Percentiles rank a stretch among this genome's conserved stretches.
Evolutionary conservation across 306 rosid genomes (phyloP).

Genomic region (Echinosophora koreensis): DNA sequence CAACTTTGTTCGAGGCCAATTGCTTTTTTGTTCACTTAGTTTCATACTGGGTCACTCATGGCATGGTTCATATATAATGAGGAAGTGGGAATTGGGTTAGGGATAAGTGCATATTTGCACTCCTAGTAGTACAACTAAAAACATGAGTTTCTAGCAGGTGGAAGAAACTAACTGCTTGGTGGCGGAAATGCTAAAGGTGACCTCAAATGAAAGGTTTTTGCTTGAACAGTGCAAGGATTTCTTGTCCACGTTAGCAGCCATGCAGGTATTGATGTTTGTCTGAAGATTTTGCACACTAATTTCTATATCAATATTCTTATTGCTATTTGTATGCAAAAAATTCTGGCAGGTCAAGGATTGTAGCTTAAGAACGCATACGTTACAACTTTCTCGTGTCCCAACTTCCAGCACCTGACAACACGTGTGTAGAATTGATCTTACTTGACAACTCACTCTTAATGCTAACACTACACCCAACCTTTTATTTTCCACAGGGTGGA

Average conservation of each 20-base stretch:
- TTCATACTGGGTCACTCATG: conserved; percentile 28
- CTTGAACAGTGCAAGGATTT: conserved; percentile 86
- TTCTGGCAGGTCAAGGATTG: conserved; percentile 78
- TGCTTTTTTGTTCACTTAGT: conserved; percentile 19
- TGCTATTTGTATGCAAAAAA: background rate
- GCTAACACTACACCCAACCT: conserved; percentile 85
- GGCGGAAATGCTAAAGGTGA: conserved; percentile 81
- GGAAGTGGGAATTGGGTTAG: conserved; percentile 30
- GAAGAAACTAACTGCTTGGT: conserved; percentile 84
- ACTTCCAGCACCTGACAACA: conserved; percentile 75
- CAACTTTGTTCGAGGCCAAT: conserved; percentile 17
- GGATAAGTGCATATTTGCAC: conserved; percentile 34
- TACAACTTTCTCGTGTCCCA: conserved; percentile 72
- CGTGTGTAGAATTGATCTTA: conserved; percentile 83
- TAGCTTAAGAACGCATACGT: conserved; percentile 83
- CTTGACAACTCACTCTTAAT: conserved; percentile 75
- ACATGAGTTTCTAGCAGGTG: conserved; percentile 60
- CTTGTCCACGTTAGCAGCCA: conserved; percentile 76
- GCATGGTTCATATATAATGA: background rate
- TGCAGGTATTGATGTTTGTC: conserved; percentile 65
- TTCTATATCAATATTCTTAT: conserved; percentile 38
- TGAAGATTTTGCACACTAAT: conserved; percentile 23
- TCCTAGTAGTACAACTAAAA: conserved; percentile 39
- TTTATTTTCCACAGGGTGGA: conserved; percentile 65
- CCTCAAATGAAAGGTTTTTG: conserved; percentile 73